Evolutionary conservation across 805 yeast genomes (phyloP).

Genomic region (Metschnikowia cubensis): DNA sequence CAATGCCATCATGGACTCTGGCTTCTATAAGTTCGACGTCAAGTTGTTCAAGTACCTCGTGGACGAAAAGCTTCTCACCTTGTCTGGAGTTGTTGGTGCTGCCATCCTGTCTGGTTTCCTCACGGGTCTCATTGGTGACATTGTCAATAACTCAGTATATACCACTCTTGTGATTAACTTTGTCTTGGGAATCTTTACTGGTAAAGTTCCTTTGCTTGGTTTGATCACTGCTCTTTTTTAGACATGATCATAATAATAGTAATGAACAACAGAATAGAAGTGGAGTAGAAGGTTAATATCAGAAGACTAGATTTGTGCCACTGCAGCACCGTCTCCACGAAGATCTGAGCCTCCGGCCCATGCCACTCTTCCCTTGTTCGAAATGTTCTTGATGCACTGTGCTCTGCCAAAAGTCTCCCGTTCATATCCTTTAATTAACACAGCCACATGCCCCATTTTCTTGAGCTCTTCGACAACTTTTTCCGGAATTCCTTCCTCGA

Average conservation of each 20-base stretch:
- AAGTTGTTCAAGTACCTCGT: conserved; percentile 16
- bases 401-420: conserved; percentile 62
- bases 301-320: conserved; percentile 38
- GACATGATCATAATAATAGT: not conserved
- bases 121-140: conserved; percentile 8
- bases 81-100: conserved; percentile 11
- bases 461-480: conserved; percentile 45
- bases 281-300: not conserved
- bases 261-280: too few species aligned
- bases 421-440: conserved; percentile 36
- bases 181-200: conserved; percentile 12
- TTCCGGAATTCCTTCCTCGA: conserved; percentile 61
- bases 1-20: conserved; percentile 16
- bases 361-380: conserved; percentile 39
- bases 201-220: conserved; percentile 11
- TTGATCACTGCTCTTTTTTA: conserved; percentile 10
- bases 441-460: conserved; percentile 55
- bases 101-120: conserved; percentile 14
- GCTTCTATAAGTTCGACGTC: conserved; percentile 18
- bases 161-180: conserved; percentile 12
- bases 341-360: conserved; percentile 72
- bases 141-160: conserved; percentile 13
- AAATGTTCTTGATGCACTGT: conserved; percentile 58
- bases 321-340: conserved; percentile 85
- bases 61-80: conserved; percentile 13